A percentile compares a stretch with the other conserved stretches of the same genome.
Conservation (phyloP, 176 grass and related monocot species). For the Zea mays region Zm-B73-REFERENCE-NAM-5.0 NC_050100.1:193082501-193083000, state of each 20-base stretch:
- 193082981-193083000: conserved; percentile 65
- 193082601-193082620: conserved; percentile 13
- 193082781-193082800: conserved; percentile 26
- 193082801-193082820: conserved; percentile 13
- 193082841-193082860: not conserved
- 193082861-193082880: not conserved
- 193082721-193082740: conserved; percentile 31
- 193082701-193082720: not conserved
- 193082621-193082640: not conserved
- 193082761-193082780: not conserved
- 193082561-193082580: not conserved
- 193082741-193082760: too few relatives aligned
- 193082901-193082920: conserved; percentile 38
- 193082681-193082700: not conserved
- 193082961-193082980: conserved; percentile 64
- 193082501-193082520: not conserved
- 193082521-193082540: not conserved
- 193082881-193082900: not conserved
- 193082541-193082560: not conserved
- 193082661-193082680: conserved; percentile 1
- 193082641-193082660: not conserved
- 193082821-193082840: not conserved
- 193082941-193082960: conserved; percentile 59
- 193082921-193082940: conserved; percentile 64
- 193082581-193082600: not conserved